Conservation (phyloP, 495 filamentous ascomycete genomes). For the Talaromyces trachyspermus region DNA sequence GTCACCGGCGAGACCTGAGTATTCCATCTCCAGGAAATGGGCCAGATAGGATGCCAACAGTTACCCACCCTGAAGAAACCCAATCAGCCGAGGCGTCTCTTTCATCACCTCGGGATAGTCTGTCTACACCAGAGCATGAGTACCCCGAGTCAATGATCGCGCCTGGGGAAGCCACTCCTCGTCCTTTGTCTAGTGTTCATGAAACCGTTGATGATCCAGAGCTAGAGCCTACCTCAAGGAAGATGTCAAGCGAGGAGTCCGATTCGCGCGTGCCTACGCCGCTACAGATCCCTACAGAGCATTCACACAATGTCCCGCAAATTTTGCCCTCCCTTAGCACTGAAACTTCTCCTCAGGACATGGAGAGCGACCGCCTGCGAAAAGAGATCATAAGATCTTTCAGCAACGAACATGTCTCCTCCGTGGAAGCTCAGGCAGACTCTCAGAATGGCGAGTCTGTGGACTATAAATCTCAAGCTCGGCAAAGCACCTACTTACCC, state of each 20-base stretch:
- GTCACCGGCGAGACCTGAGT: constrained; percentile 55
- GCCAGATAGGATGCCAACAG: constrained; percentile 49
- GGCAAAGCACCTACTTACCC: constrained; percentile 43
- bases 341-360: constrained; percentile 47
- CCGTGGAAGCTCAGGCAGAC: constrained; percentile 13
- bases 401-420: constrained; percentile 34
- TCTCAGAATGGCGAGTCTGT: constrained; percentile 24
- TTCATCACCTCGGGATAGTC: neutral
- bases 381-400: constrained; percentile 79
- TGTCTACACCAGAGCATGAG: neutral
- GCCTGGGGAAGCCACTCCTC: constrained; percentile 6
- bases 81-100: constrained; percentile 33
- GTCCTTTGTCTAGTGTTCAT: constrained; percentile 4
- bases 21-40: constrained; percentile 56
- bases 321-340: constrained; percentile 50
- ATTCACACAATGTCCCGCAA: constrained; percentile 27
- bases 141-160: neutral
- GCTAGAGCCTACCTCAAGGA: neutral
- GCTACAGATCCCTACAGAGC: neutral
- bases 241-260: constrained; percentile 5
- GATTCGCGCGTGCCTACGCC: neutral
- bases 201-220: neutral
- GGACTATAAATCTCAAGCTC: constrained; percentile 13
- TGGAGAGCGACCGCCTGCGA: constrained; percentile 68
- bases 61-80: constrained; percentile 33